A percentile compares a stretch with the other conserved stretches of the same genome.
Evolutionary conservation across 805 yeast genomes (phyloP).

Genomic region (Nakazawaea ernobii): DNA sequence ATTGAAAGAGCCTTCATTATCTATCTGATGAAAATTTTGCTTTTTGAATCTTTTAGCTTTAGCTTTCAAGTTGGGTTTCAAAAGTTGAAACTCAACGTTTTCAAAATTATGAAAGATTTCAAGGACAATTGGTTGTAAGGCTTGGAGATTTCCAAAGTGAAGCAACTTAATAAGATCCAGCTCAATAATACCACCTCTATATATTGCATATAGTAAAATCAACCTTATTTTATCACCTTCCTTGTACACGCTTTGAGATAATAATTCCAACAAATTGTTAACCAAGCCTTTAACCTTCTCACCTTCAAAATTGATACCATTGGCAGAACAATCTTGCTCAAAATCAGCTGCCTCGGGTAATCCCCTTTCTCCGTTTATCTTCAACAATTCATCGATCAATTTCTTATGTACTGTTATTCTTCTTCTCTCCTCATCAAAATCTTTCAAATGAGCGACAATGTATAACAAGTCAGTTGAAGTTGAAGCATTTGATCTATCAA

Average conservation of each 20-base stretch:
- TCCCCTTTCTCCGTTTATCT: constrained; percentile 48
- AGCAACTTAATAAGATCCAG: constrained; percentile 68
- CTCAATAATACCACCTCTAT: constrained; percentile 76
- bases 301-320: constrained; percentile 67
- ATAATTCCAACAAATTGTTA: constrained; percentile 51
- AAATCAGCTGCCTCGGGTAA: constrained; percentile 73
- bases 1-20: constrained; percentile 46
- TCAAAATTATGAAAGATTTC: constrained; percentile 53
- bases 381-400: constrained; percentile 60
- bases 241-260: constrained; percentile 43
- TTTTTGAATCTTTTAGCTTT: constrained; percentile 43
- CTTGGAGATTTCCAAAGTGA: constrained; percentile 41
- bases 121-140: constrained; percentile 37
- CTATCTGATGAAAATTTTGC: constrained; percentile 47
- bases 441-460: constrained; percentile 65
- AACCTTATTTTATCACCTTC: constrained; percentile 69
- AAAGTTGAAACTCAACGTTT: constrained; percentile 27
- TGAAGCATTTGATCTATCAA: constrained; percentile 59
- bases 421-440: constrained; percentile 63
- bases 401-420: constrained; percentile 55
- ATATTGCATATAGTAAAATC: constrained; percentile 67
- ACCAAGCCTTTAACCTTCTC: constrained; percentile 53
- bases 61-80: constrained; percentile 32
- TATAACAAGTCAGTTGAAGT: constrained; percentile 68
- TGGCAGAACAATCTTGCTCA: constrained; percentile 77